Evolutionary conservation across 2,329 filamentous ascomycete species (phyloP), one percentile per base, ranked within the genome.

Genomic region (Chalara sp.): DNA sequence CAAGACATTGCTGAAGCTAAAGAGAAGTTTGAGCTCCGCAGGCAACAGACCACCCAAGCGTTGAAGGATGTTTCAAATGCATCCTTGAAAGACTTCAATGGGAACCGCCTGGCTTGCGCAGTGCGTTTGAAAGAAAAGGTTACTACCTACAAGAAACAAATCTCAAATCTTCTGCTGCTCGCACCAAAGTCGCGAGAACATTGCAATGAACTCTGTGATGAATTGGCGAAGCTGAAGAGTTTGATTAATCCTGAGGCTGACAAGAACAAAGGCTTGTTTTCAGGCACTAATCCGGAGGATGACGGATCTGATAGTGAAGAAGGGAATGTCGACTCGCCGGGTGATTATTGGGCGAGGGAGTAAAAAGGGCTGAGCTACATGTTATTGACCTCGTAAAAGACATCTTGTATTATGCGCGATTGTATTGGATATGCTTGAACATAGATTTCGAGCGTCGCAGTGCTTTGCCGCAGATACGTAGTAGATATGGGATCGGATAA

Each of bases 161-260:
- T 59, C 11, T 13, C 40, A 31, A 50, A 54, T 3, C 53, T 63
- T 29, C 48, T 57, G 32, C 28, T 56, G 2, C 47, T 46, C 6
- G 53, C 50, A 32, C n/a, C 39, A 6, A 52, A 52, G 13, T 46
- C 48, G 2, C 46, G 51, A 33, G 51, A 57, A 6, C 48, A 58
- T 39, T 62, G 61, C 46, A 52, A 51, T 21, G 53, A 50, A 11
- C 50, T 63, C 32, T 6, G 58, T 13, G 40, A 33, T 3, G 60
- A 63, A 48, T 47, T 63, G 37, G 35, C 53, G 1, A 33, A 52
- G 37, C 29, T 61, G 50, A 56, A 56, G 33, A 32, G 4, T 5
- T 45, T 61, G 29, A 44, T 63, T 5, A 47, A 59, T 35, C 58
- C 58, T 6, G 46, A 50, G 7, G 43, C 42, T 28, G 54, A 57